These are phyloP conservation scores for Penicillium verhagenii DNA, from an alignment of 495 filamentous ascomycete species.

Conservation along the genomic window DNA sequence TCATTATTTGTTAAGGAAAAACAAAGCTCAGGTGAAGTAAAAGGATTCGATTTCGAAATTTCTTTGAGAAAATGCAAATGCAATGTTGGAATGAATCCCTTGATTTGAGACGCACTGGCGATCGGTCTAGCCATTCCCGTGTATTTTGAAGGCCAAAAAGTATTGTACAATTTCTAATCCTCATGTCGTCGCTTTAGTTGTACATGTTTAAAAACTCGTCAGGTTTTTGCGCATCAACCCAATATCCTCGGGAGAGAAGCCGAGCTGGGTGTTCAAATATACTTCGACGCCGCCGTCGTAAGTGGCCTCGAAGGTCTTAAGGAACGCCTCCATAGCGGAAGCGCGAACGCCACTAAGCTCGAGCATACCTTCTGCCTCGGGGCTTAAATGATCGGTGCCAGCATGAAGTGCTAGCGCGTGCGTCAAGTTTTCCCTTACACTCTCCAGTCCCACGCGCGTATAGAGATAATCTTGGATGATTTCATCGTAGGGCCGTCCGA, in stretches of 20 bases:
- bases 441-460: constrained; percentile 30
- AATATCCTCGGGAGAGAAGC: constrained; percentile 16
- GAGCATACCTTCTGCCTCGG: constrained; percentile 26
- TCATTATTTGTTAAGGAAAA: not conserved
- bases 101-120: constrained; percentile 1
- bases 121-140: not conserved
- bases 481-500: constrained; percentile 42
- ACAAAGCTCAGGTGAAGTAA: no score
- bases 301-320: constrained; percentile 25
- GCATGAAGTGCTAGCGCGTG: constrained; percentile 18
- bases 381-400: constrained; percentile 21
- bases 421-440: constrained; percentile 22
- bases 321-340: constrained; percentile 28
- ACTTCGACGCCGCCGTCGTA: constrained; percentile 24
- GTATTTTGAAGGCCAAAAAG: not conserved
- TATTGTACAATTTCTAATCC: not conserved
- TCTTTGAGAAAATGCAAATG: not conserved
- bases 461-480: constrained; percentile 51
- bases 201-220: not conserved
- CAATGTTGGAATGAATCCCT: constrained; percentile 1
- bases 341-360: constrained; percentile 28
- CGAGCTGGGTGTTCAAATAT: constrained; percentile 22
- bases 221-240: constrained; percentile 21
- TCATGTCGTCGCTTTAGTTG: not conserved
- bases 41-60: no score